A percentile compares a stretch with the other conserved stretches of the same genome.
These are phyloP conservation scores for Blastobotrys aristatus DNA, from an alignment of 1,139 yeast species.

Conservation along the genomic window DNA sequence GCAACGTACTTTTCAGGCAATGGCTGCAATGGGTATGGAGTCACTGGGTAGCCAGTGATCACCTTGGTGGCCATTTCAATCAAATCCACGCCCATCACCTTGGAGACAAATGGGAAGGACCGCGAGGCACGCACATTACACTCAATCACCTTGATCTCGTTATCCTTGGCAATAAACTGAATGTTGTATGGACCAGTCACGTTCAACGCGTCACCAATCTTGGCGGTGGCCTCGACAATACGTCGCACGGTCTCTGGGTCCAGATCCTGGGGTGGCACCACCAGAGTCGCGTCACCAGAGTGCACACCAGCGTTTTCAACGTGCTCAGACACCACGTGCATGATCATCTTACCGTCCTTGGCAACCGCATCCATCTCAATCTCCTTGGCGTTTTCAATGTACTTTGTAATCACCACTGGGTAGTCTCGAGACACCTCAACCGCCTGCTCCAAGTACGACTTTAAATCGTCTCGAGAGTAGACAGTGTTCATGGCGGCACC, in stretches of 20 bases:
- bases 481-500: conserved; percentile 99
- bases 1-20: conserved; percentile 95
- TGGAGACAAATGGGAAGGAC: conserved; percentile 97
- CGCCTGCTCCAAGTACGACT: conserved; percentile 84
- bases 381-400: conserved; percentile 95
- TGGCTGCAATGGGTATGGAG: conserved; percentile 83
- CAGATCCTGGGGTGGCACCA: conserved; percentile 95
- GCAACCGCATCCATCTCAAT: conserved; percentile 99
- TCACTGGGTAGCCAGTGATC: conserved; percentile 79
- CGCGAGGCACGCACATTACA: conserved; percentile 98
- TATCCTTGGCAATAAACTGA: conserved; percentile 90
- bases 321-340: conserved; percentile 98
- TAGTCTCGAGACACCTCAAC: conserved; percentile 96
- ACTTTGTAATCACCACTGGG: conserved; percentile 96
- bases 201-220: conserved; percentile 91
- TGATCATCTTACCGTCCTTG: conserved; percentile 84
- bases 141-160: conserved; percentile 93
- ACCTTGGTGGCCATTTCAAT: conserved; percentile 98
- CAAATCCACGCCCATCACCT: conserved; percentile 94
- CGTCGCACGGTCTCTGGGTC: conserved; percentile 87
- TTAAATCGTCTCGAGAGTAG: conserved; percentile 83
- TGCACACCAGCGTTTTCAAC: conserved; percentile 99
- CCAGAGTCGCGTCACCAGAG: conserved; percentile 97
- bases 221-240: conserved; percentile 92
- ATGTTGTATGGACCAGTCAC: conserved; percentile 98